These are phyloP conservation scores for Candida stauntonica DNA, from an alignment of 805 yeast genomes.

Conservation along the genomic window DNA sequence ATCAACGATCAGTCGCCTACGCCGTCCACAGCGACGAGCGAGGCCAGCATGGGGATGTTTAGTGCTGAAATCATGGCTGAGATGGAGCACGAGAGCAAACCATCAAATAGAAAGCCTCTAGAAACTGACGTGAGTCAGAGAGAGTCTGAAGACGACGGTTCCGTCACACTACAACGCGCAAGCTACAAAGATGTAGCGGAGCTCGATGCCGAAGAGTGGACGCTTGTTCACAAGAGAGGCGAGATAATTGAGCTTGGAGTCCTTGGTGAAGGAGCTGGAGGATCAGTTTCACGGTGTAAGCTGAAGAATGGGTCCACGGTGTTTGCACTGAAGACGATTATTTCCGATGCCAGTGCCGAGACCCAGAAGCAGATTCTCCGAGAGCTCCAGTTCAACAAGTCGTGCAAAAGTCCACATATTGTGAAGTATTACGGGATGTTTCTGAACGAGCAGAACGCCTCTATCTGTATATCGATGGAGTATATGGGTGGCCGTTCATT, in stretches of 20 bases:
- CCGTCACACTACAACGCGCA: not conserved
- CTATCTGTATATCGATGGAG: slow-evolving; percentile 95
- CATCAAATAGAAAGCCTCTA: too few species aligned
- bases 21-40: slow-evolving; percentile 30
- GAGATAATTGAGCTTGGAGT: slow-evolving; percentile 64
- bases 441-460: slow-evolving; percentile 65
- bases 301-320: slow-evolving; percentile 54
- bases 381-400: slow-evolving; percentile 82
- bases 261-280: slow-evolving; percentile 94
- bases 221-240: slow-evolving; percentile 47
- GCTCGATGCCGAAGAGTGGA: slow-evolving; percentile 76
- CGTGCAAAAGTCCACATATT: slow-evolving; percentile 77
- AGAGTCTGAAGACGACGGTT: too few species aligned
- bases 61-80: slow-evolving; percentile 30
- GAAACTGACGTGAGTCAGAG: too few species aligned
- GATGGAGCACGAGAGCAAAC: slow-evolving; percentile 15
- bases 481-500: slow-evolving; percentile 91
- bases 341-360: slow-evolving; percentile 62
- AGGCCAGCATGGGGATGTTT: slow-evolving; percentile 25
- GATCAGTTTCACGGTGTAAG: slow-evolving; percentile 77
- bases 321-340: slow-evolving; percentile 71
- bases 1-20: slow-evolving; percentile 20
- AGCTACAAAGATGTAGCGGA: slow-evolving; percentile 41
- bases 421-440: slow-evolving; percentile 94
- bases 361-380: slow-evolving; percentile 86